These are phyloP conservation scores for Naganishia vaughanmartiniae DNA, from an alignment of 768 basidiomycete genomes.

Conservation along the genomic window DNA sequence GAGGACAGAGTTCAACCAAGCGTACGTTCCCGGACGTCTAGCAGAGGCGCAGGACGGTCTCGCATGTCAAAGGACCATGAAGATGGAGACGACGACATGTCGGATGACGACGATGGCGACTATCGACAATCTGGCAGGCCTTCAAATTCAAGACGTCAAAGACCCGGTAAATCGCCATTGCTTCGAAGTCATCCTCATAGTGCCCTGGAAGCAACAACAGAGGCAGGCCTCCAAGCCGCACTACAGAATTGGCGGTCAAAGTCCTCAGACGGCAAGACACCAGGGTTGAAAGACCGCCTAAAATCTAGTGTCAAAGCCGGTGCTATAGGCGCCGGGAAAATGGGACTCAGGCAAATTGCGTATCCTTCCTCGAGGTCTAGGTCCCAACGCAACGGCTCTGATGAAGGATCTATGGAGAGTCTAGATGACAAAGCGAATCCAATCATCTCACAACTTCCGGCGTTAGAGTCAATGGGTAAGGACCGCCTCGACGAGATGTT, in stretches of 20 bases:
- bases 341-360: neutral
- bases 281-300: conserved; percentile 1
- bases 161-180: neutral
- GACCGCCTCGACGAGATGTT: neutral
- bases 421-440: neutral
- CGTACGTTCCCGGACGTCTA: neutral
- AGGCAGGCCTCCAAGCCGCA: neutral
- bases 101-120: neutral
- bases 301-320: conserved; percentile 10
- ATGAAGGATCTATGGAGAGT: neutral
- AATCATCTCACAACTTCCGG: neutral
- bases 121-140: neutral
- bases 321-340: neutral
- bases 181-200: neutral
- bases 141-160: neutral
- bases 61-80: neutral
- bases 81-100: neutral
- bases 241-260: neutral
- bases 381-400: neutral
- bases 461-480: neutral
- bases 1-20: no score
- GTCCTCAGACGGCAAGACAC: neutral
- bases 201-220: neutral
- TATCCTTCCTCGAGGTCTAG: neutral
- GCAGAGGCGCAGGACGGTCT: neutral